Base-by-base conservation (phyloP, 371 early-diverging fungal species). In the Mortierella sp. region DNA sequence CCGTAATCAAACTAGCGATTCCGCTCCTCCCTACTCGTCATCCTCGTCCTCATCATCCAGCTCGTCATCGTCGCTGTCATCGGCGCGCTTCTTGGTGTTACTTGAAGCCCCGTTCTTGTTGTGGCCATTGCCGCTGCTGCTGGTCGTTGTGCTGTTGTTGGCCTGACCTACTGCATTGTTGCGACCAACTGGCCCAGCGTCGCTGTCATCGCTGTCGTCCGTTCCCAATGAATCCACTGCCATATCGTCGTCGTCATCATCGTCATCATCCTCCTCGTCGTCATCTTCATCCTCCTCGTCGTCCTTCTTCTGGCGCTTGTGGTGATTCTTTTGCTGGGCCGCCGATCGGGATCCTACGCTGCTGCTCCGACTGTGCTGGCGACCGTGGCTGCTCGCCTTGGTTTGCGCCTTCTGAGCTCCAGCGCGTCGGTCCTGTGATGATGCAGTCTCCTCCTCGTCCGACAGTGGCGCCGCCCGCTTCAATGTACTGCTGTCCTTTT, bases 221-320 rank as follows among this genome's bases (percentile, higher is more conserved):
- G 83, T 83, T 32, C 83, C 83, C 70, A 85, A 56, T 1, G 85
- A 81, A 32, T 81, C 85, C 27, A 85, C 79, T 24, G 83, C 83
- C 78, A 83, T 80, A 16, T 79, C 80, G 51, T 83, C 83, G 29
- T 84, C 83, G 8, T 80, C 80, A 41, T 84, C 86, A 27, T 86
- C 79, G 24, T 82, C 86, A 18, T 82, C 85, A 0, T 87, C 79
- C 4, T 88, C 86, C 10, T 88, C 88, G 0, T 83, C 83, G 0
- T 87, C 88, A 1, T 88, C 90, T 0, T 89, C 90, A 0, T 90
- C 88, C 0, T 88, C 88, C 1, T 87, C 88, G 8, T 84, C 84
- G 2, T 88, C 83, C 70, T 87, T 84, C 80, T 83, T 82, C 43
- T 85, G 85, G 5, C 88, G 80, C 77, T 88, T 88, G 71, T 88